Evolutionary conservation across 1,139 yeast species (phyloP), one percentile per base, ranked within the genome.

Genomic region (Zhuliangozyma blackwelliae): DNA sequence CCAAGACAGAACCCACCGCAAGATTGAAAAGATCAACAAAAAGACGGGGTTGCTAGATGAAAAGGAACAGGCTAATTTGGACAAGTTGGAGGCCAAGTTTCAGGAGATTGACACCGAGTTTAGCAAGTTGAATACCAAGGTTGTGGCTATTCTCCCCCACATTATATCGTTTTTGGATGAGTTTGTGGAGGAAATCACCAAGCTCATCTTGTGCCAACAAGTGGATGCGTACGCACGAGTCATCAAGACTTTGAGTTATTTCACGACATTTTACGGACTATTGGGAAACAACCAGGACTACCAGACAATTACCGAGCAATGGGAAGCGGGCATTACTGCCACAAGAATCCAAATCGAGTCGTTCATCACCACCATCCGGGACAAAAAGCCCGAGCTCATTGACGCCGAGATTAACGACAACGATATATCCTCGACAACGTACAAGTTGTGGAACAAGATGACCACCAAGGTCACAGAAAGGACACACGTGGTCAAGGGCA

Each of bases 91-190:
- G 39, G 42, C 41, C 3, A 54, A 63, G 22, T 42, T 68, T 33
- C 55, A 56, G 5, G 59, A 56, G n/a, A 54, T 59, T 7, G 59
- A 59, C 25, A 48, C 49, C 3, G 52, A 59, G 9, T 74, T 57
- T 44, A 50, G 52, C 19, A 62, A 61, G 9, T 46, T 73, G 16
- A 72, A 72, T 49, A 59, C 57, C 11, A 72, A 70, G 41, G 52
- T 68, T 11, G 63, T 61, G 37, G 36, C 65, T 5, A 49, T 63
- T 3, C 57, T 77, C 19, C 84, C 84, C 2, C 73, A 68, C 40
- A 58, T 71, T 4, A 52, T 75, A 35, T 53, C 63, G 7, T 60
- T 68, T 29, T 52, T 77, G 39, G 77, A 77, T 26, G 82, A 78
- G 51, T 76, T 77, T 44, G 57, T 77, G 11, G 75, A 68, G 32